These are phyloP conservation scores for Lentinus brumalis DNA, from an alignment of 768 basidiomycete genomes.

Conservation along the genomic window DNA sequence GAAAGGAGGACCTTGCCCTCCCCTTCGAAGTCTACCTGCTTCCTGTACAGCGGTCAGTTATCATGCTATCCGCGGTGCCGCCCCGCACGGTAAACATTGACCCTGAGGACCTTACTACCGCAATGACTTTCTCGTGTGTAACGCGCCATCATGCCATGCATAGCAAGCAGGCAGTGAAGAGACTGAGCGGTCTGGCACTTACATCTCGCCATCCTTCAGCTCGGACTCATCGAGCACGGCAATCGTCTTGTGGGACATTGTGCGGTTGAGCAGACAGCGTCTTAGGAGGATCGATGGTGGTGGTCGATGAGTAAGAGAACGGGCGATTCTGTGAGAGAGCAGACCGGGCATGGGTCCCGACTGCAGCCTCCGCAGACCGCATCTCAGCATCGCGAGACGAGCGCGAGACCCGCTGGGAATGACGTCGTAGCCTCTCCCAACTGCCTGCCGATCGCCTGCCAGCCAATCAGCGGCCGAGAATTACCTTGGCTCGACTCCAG, in stretches of 20 bases:
- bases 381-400: slow-evolving; percentile 6
- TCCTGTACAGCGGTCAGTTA: slow-evolving; percentile 48
- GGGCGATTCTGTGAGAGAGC: slow-evolving; percentile 11
- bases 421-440: slow-evolving; percentile 8
- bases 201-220: slow-evolving; percentile 60
- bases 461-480: neutral
- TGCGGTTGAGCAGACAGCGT: slow-evolving; percentile 5
- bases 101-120: too few species aligned
- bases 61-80: neutral
- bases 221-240: slow-evolving; percentile 50
- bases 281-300: neutral
- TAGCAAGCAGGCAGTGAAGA: neutral
- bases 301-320: slow-evolving; percentile 9
- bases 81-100: neutral
- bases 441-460: neutral
- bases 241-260: slow-evolving; percentile 44
- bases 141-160: neutral
- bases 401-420: slow-evolving; percentile 9
- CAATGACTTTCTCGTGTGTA: neutral
- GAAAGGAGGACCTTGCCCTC: slow-evolving; percentile 79
- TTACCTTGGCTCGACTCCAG: neutral
- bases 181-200: slow-evolving; percentile 17
- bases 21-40: slow-evolving; percentile 75
- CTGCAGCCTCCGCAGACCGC: neutral
- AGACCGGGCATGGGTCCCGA: slow-evolving; percentile 6